These are phyloP conservation scores for Zizania latifolia DNA, from an alignment of 176 grass and related monocot species.

Conservation along the genomic window DNA sequence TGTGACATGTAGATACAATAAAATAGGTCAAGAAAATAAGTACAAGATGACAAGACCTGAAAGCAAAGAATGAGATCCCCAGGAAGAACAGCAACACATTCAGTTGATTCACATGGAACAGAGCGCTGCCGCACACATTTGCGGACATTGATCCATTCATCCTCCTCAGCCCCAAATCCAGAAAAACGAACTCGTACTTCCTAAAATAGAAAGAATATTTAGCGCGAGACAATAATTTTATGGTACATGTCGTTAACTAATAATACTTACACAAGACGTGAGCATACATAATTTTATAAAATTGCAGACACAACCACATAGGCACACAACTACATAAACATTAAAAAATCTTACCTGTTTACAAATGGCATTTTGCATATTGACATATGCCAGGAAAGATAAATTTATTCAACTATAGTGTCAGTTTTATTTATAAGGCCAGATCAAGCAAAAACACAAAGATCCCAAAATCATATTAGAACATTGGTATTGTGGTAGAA, in stretches of 20 bases:
- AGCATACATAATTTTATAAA: neutral
- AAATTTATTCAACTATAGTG: neutral
- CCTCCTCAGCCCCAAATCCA: constrained; percentile 72
- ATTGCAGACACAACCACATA: neutral
- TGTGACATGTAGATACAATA: neutral
- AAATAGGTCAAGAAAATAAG: neutral
- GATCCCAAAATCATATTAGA: neutral
- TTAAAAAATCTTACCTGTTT: neutral
- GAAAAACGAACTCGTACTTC: constrained; percentile 74
- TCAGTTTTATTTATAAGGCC: neutral
- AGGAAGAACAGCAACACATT: constrained; percentile 74
- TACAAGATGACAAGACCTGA: constrained; percentile 40
- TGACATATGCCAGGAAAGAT: too few species aligned
- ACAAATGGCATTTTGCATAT: too few species aligned
- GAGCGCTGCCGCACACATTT: constrained; percentile 69
- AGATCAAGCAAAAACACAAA: neutral
- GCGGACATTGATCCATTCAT: constrained; percentile 80
- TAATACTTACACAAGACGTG: too few species aligned
- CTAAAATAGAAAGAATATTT: constrained; percentile 24
- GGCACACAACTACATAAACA: too few species aligned
- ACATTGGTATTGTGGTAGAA: neutral
- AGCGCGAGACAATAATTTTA: neutral
- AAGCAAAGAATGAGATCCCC: constrained; percentile 77
- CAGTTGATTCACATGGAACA: constrained; percentile 62
- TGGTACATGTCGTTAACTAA: neutral